Evolutionary conservation across 1,139 yeast species (phyloP).

Genomic region (Kurtzmaniella quercitrusa): DNA sequence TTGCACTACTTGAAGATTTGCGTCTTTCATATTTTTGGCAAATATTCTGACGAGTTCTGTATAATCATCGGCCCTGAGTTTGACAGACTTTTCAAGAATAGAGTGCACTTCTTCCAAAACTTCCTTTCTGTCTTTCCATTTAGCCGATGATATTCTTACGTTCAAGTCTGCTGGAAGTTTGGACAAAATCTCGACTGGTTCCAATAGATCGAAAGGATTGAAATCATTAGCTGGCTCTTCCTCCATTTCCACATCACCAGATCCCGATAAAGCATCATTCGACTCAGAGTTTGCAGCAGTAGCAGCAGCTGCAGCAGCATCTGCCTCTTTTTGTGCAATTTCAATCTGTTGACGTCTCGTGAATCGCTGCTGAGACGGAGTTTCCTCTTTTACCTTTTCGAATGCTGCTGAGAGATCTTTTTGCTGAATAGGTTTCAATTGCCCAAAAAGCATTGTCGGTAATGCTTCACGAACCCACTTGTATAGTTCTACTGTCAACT

Average conservation of each 20-base stretch:
- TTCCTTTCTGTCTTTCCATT: constrained; percentile 94
- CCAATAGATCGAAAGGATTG: constrained; percentile 38
- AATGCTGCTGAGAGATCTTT: constrained; percentile 78
- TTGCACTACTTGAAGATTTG: constrained; percentile 84
- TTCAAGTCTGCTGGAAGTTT: constrained; percentile 65
- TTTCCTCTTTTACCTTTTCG: constrained; percentile 41
- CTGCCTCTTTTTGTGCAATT: constrained; percentile 14
- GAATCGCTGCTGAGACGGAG: constrained; percentile 53
- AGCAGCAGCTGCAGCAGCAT: constrained; percentile 14
- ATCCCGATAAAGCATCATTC: constrained; percentile 15
- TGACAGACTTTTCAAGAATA: constrained; percentile 49
- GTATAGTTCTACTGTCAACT: constrained; percentile 65
- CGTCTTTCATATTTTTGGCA: constrained; percentile 81
- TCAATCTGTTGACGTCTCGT: constrained; percentile 47
- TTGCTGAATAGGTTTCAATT: constrained; percentile 87
- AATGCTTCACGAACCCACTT: constrained; percentile 73
- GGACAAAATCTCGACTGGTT: constrained; percentile 54
- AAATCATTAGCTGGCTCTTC: constrained; percentile 34
- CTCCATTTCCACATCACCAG: constrained; percentile 43
- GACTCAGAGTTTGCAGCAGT: constrained; percentile 14
- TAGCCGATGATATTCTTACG: constrained; percentile 51
- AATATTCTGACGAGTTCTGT: constrained; percentile 54
- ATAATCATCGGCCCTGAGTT: constrained; percentile 50
- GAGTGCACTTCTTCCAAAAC: constrained; percentile 66
- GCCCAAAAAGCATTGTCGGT: constrained; percentile 57